These are phyloP conservation scores for Nissolia schottii DNA, from an alignment of 306 rosid genomes.

Conservation along the genomic window DNA sequence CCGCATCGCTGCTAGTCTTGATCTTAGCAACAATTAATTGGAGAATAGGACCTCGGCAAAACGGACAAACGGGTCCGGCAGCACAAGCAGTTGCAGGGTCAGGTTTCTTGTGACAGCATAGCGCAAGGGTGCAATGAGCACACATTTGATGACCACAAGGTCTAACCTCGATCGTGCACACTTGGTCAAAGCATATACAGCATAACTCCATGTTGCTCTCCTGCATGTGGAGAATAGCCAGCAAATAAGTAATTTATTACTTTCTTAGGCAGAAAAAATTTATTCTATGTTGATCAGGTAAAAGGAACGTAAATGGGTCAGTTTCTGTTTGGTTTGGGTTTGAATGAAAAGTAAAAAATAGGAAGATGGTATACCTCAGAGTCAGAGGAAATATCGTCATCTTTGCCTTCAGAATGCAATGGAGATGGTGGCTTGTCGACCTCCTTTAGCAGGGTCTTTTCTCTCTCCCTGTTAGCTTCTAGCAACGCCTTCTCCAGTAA, in stretches of 20 bases:
- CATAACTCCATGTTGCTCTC: slow-evolving; percentile 64
- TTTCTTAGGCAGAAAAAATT: neutral
- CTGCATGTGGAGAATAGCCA: slow-evolving; percentile 35
- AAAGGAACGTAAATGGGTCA: no score
- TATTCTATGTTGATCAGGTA: neutral
- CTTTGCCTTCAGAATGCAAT: slow-evolving; percentile 41
- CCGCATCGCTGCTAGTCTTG: slow-evolving; percentile 39
- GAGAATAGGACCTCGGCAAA: slow-evolving; percentile 67
- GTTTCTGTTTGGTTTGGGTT: no score
- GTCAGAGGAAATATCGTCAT: slow-evolving; percentile 53
- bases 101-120: slow-evolving; percentile 90
- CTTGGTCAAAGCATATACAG: slow-evolving; percentile 89
- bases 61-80: slow-evolving; percentile 68
- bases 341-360: slow-evolving; percentile 11
- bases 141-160: slow-evolving; percentile 97
- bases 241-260: slow-evolving; percentile 7
- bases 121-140: slow-evolving; percentile 77
- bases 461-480: slow-evolving; percentile 86
- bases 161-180: slow-evolving; percentile 75
- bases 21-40: slow-evolving; percentile 60
- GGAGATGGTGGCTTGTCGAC: slow-evolving; percentile 37
- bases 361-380: slow-evolving; percentile 50
- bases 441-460: slow-evolving; percentile 59
- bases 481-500: slow-evolving; percentile 72
- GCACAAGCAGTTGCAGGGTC: slow-evolving; percentile 40